Base-by-base conservation (phyloP, 1,284 basidiomycete genomes). In the Wallemia mellicola region DNA sequence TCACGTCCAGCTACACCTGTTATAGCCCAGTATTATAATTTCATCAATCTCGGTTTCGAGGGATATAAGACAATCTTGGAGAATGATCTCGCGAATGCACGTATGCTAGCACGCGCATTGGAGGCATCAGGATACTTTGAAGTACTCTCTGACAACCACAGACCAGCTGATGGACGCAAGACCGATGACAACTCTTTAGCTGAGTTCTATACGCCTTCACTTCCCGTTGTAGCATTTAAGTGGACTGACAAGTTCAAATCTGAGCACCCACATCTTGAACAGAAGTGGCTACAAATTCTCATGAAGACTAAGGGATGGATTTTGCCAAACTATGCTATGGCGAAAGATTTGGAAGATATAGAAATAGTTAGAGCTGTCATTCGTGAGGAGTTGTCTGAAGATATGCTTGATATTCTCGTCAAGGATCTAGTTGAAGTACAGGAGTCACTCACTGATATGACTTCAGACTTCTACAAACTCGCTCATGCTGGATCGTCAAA, bases 211-310 rank as follows among this genome's bases (percentile, higher is more conserved):
- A 67, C 72, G 2, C 78, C 84, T 1, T 86, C 86, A 1, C 74
- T 96, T 24, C 91, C 91, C 2, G 89, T 95, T 17, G 86, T 95
- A 0, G 74, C 86, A 0, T 96, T 96, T 80, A 76, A 80, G 59
- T 65, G 59, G 24, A 19, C 82, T 0, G 81, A 94, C 66, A 71
- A 74, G 17, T 83, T 86, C 73, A 75, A 79, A 67, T 60, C 75
- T 62, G 69, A 81, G 61, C 70, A 86, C 66, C 85, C 86, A 0
- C 75, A 81, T 27, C 67, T 88, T 56, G 75, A 89, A 69, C 91
- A 95, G 70, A 78, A 77, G 62, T 92, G 87, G 86, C 79, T 95
- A 54, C 91, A 95, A 67, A 81, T 77, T 0, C 73, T 86, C 1
- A 71, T 89, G 26, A 74, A 86, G 58, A 72, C 76, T 17, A 83